Evolutionary conservation across 805 yeast genomes (phyloP).

Genomic region (Candida arabinofermentans): DNA sequence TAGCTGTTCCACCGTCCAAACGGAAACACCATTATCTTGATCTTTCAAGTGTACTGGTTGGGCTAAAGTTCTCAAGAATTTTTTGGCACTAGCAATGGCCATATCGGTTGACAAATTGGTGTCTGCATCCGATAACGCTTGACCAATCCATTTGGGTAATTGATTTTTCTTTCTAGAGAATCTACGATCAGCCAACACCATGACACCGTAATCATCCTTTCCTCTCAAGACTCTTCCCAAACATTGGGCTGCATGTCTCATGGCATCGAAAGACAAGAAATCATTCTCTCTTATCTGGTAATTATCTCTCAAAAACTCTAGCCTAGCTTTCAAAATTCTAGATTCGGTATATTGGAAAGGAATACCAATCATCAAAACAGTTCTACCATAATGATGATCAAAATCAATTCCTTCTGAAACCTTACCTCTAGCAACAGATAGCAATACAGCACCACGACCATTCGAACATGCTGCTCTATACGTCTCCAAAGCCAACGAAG

Average conservation of each 20-base stretch:
- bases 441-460: constrained; percentile 94
- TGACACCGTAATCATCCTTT: constrained; percentile 96
- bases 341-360: constrained; percentile 99
- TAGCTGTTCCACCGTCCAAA: constrained; percentile 79
- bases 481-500: constrained; percentile 91
- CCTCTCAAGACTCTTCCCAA: constrained; percentile 96
- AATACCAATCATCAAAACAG: constrained; percentile 97
- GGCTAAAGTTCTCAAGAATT: constrained; percentile 87
- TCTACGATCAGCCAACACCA: constrained; percentile 95
- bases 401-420: constrained; percentile 99
- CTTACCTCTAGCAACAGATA: constrained; percentile 98
- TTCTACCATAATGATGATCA: constrained; percentile 96
- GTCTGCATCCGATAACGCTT: constrained; percentile 88
- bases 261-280: constrained; percentile 95
- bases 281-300: constrained; percentile 92
- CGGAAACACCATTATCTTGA: constrained; percentile 83
- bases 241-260: constrained; percentile 99
- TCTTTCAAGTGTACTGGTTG: constrained; percentile 89
- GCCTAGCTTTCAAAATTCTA: constrained; percentile 87
- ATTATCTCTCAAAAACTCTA: constrained; percentile 90
- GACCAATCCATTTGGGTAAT: constrained; percentile 96
- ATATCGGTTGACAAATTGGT: constrained; percentile 91
- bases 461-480: constrained; percentile 94
- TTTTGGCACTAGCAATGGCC: constrained; percentile 94
- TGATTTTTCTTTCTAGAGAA: constrained; percentile 83